Evolutionary conservation across 345 rosid species (phyloP), one percentile per base, ranked within the genome.

Genomic region (Euphorbia lathyris): DNA sequence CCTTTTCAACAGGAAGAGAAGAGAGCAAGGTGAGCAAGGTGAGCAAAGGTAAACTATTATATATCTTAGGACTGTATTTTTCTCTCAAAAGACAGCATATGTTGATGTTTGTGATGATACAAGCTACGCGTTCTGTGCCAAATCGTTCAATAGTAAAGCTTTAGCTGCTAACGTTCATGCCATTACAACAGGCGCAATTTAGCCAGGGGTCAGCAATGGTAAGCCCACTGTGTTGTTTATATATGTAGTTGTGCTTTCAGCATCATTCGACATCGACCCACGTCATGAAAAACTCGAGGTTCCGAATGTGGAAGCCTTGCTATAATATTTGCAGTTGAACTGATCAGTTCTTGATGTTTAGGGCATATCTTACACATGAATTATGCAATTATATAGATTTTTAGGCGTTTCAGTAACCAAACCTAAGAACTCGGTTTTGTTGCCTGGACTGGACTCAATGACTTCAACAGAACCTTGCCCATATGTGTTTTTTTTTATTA

Each of bases 121-220:
- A 32, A 83, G 72, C 76, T 90, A 90, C 59, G 90, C 93, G 11
- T 69, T 82, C 53, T 86, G 87, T 11, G 97, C 97, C 11, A 94
- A 88, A 82, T 86, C 99, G 25, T 82, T 88, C 65, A 75, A 77
- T 72, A 82, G 83, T 27, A 85, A 76, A 81, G 99, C 97, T 60
- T 67, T 75, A 56, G 78, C 86, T 71, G 97, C 97, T 27, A 84
- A 90, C 65, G 52, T 94, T 67, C 88, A 96, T 0, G 99, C 97
- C 65, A 75, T 94, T 47, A 94, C 91, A 42, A 87, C 96, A 6
- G 93, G 81, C 69, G 99, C 97, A 80, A 87, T 91, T 74, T 94
- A 88, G 80, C 99, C 97, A 36, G 97, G 99, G 84, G 91, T 94
- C 66, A 94, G 99, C 93, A 94, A 90, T 70, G 86, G 97, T 94